These are phyloP conservation scores for Handroanthus guayacan DNA, from an alignment of 257 asterid genomes.

Conservation along the genomic window DNA sequence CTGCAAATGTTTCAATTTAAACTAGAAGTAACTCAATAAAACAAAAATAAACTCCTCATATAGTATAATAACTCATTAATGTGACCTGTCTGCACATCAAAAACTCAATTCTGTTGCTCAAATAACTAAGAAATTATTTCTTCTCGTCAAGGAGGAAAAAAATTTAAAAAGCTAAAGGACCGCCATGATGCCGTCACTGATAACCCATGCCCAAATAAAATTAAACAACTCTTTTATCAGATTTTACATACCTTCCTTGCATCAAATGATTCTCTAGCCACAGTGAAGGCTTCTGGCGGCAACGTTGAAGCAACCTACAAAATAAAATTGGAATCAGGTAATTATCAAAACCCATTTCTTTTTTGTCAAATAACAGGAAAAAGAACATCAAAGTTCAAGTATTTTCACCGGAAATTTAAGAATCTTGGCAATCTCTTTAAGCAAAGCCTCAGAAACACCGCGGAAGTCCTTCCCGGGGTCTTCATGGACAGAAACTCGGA, in stretches of 20 bases:
- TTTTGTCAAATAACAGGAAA: slow-evolving; percentile 16
- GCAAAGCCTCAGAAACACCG: slow-evolving; percentile 73
- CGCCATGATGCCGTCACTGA: background rate
- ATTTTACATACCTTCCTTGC: slow-evolving; percentile 83
- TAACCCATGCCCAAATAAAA: background rate
- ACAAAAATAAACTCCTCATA: slow-evolving; percentile 11
- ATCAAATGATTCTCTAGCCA: slow-evolving; percentile 91
- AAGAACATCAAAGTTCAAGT: slow-evolving; percentile 10
- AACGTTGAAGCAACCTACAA: slow-evolving; percentile 94
- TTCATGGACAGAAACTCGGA: slow-evolving; percentile 68
- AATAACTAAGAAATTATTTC: background rate
- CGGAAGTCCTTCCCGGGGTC: slow-evolving; percentile 94
- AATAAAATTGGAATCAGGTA: slow-evolving; percentile 20
- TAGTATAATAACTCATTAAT: slow-evolving; percentile 5
- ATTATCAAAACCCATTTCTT: slow-evolving; percentile 10
- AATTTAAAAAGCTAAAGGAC: background rate
- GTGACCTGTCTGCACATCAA: slow-evolving; percentile 1
- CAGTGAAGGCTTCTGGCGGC: slow-evolving; percentile 87
- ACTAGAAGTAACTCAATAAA: no score
- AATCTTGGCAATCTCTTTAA: slow-evolving; percentile 79
- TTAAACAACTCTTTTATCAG: slow-evolving; percentile 10
- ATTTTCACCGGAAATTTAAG: slow-evolving; percentile 83
- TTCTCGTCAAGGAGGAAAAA: background rate
- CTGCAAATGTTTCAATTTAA: background rate
- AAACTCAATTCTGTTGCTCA: slow-evolving; percentile 15